A percentile compares a stretch with the other conserved stretches of the same genome.
phyloP scores from a whole-genome alignment of 2,329 filamentous ascomycete species.

The Stromatinia cepivora region DNA sequence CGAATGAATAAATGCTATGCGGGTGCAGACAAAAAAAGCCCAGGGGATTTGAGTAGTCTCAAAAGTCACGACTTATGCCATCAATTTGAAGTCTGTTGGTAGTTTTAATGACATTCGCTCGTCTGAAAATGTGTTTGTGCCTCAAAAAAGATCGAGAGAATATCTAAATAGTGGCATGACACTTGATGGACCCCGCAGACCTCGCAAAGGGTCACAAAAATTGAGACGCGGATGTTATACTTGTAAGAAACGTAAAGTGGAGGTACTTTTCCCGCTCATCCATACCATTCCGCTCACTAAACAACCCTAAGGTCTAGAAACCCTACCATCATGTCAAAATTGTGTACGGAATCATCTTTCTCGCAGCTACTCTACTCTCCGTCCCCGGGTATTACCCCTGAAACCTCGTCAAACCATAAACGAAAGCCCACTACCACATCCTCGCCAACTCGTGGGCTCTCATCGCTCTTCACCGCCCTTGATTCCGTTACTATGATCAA shows the following conservation, averaged over 20 bases:
- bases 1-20: neutral
- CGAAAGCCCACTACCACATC: neutral
- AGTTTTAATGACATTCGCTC: neutral
- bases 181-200: neutral
- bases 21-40: neutral
- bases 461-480: neutral
- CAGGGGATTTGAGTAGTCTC: neutral
- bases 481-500: neutral
- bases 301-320: slow-evolving; percentile 4
- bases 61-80: neutral
- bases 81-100: no score
- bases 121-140: neutral
- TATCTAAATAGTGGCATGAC: neutral
- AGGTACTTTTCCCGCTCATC: neutral
- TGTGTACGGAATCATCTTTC: neutral
- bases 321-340: slow-evolving; percentile 4
- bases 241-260: slow-evolving; percentile 12
- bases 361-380: neutral
- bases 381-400: neutral
- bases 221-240: slow-evolving; percentile 9
- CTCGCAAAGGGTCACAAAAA: slow-evolving; percentile 11
- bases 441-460: neutral
- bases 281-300: neutral
- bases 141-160: neutral
- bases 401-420: neutral